Evolutionary conservation across 2,329 filamentous ascomycete genomes (phyloP).

Genomic region (Clarireedia monteithiana): DNA sequence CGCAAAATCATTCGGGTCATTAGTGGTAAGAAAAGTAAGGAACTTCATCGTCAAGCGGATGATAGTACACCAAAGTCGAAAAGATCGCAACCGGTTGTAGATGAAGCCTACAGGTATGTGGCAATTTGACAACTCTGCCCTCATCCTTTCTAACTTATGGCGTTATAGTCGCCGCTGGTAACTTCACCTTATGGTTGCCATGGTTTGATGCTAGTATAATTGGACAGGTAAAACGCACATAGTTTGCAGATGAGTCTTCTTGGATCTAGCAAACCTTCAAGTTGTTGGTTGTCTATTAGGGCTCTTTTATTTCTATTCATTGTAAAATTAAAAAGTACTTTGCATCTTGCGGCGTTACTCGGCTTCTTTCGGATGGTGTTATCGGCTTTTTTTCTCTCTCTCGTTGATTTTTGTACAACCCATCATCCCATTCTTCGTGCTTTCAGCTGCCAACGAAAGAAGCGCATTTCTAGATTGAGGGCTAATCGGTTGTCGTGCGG

Average conservation of each 20-base stretch:
- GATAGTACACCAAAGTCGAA: slow-evolving; percentile 26
- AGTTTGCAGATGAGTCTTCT: slow-evolving; percentile 21
- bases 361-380: slow-evolving; percentile 2
- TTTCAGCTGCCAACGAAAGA: background rate
- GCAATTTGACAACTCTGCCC: slow-evolving; percentile 8
- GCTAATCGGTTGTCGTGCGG: too few relatives aligned
- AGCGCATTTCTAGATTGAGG: too few relatives aligned
- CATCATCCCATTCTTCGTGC: slow-evolving; percentile 7
- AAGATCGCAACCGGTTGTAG: slow-evolving; percentile 33
- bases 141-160: slow-evolving; percentile 13
- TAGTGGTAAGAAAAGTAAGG: slow-evolving; percentile 15
- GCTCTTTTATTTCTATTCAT: slow-evolving; percentile 11
- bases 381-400: slow-evolving; percentile 6
- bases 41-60: slow-evolving; percentile 27
- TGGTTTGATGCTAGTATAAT: background rate
- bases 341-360: slow-evolving; percentile 11
- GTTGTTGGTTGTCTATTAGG: slow-evolving; percentile 20
- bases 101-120: slow-evolving; percentile 32
- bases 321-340: slow-evolving; percentile 9
- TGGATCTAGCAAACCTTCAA: slow-evolving; percentile 19
- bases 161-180: slow-evolving; percentile 33
- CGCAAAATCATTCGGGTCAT: slow-evolving; percentile 11
- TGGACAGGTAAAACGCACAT: slow-evolving; percentile 12
- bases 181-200: background rate
- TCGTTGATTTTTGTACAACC: slow-evolving; percentile 12